These are phyloP conservation scores for Ustilago vetiveriae DNA, from an alignment of 1,284 basidiomycete species.

Conservation along the genomic window DNA sequence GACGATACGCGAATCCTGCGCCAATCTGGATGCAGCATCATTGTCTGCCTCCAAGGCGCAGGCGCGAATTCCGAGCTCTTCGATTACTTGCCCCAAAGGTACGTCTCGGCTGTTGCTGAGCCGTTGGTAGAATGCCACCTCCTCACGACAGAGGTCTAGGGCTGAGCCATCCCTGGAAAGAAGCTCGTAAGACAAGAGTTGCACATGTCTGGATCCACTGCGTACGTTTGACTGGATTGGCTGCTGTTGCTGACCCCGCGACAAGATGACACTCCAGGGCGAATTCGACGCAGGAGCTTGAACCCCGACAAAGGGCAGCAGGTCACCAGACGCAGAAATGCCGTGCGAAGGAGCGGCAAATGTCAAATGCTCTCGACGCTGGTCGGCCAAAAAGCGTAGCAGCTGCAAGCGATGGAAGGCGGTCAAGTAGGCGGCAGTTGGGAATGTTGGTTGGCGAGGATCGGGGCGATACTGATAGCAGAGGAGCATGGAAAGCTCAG, in stretches of 20 bases:
- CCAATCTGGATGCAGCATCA: slow-evolving; percentile 11
- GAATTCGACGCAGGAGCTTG: slow-evolving; percentile 12
- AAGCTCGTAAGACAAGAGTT: slow-evolving; percentile 39
- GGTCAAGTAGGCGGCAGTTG: slow-evolving; percentile 25
- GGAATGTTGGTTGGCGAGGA: slow-evolving; percentile 1
- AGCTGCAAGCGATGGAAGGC: slow-evolving; percentile 41
- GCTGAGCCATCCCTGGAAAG: slow-evolving; percentile 19
- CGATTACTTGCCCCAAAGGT: slow-evolving; percentile 55
- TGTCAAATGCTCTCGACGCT: slow-evolving; percentile 26
- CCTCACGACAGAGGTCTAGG: slow-evolving; percentile 33
- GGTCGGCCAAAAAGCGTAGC: slow-evolving; percentile 40
- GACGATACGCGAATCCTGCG: slow-evolving; percentile 24
- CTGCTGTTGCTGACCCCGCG: slow-evolving; percentile 25
- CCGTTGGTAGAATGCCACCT: slow-evolving; percentile 53
- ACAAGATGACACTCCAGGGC: slow-evolving; percentile 29
- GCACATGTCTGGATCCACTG: slow-evolving; percentile 3
- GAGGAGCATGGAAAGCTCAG: slow-evolving; percentile 45
- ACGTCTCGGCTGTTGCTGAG: slow-evolving; percentile 49
- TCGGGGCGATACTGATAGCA: slow-evolving; percentile 31
- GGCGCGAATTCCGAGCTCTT: slow-evolving; percentile 52
- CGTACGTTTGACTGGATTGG: slow-evolving; percentile 14
- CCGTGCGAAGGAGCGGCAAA: slow-evolving; percentile 44
- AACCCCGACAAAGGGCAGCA: slow-evolving; percentile 38
- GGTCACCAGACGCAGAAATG: slow-evolving; percentile 37
- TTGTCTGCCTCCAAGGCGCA: slow-evolving; percentile 39